phyloP scores from a whole-genome alignment of 371 early-diverging fungal genomes.

The Mucor mucedo region DNA sequence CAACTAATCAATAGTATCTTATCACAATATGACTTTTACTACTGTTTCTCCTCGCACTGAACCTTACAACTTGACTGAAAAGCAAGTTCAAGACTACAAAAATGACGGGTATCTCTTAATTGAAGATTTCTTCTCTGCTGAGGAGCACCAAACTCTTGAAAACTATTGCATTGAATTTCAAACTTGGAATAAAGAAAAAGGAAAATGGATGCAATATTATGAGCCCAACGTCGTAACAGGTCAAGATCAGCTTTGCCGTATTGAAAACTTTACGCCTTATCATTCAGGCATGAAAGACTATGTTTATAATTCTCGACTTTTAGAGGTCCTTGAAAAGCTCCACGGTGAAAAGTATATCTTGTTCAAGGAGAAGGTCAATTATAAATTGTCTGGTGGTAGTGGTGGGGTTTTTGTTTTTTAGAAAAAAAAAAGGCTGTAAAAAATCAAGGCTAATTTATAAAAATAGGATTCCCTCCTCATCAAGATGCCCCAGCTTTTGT shows the following conservation, averaged over 20 bases:
- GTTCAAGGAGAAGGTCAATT: constrained; percentile 66
- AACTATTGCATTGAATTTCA: constrained; percentile 46
- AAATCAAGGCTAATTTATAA: too few relatives aligned
- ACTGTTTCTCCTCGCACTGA: constrained; percentile 21
- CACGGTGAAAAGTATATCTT: constrained; percentile 56
- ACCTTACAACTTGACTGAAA: constrained; percentile 39
- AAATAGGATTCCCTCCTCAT: constrained; percentile 52
- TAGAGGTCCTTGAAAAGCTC: constrained; percentile 48
- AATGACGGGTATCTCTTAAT: constrained; percentile 55
- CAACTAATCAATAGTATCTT: not conserved
- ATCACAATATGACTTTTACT: constrained; percentile 7
- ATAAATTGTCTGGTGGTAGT: constrained; percentile 62
- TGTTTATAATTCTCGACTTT: constrained; percentile 48
- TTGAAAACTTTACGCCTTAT: constrained; percentile 62
- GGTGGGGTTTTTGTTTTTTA: constrained; percentile 4
- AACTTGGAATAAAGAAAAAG: constrained; percentile 56
- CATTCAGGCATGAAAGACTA: constrained; percentile 41
- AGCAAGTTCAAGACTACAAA: constrained; percentile 48
- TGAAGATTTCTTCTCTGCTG: constrained; percentile 49
- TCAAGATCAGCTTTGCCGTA: constrained; percentile 56
- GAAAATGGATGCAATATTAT: constrained; percentile 69
- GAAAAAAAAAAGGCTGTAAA: constrained; percentile 15
- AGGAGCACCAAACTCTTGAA: constrained; percentile 46
- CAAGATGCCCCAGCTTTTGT: constrained; percentile 65
- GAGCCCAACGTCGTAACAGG: constrained; percentile 47